Conservation (phyloP, 1,284 basidiomycete genomes). For the Peniophora sp. region DNA sequence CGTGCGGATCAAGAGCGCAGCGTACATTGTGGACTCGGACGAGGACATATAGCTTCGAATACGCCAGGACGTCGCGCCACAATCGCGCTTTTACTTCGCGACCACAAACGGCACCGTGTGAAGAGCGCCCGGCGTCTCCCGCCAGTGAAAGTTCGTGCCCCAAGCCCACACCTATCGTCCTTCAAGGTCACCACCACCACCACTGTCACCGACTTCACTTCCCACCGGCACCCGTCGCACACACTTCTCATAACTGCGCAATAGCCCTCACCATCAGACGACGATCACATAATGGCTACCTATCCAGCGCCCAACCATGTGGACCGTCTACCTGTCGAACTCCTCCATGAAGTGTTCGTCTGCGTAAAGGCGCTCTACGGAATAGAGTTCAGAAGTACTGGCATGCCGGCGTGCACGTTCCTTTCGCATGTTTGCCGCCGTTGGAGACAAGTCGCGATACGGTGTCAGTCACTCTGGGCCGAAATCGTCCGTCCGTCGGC, state of each 20-base stretch:
- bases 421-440: not conserved
- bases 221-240: not conserved
- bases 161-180: no score
- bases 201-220: constrained; percentile 19
- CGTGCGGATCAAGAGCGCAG: not conserved
- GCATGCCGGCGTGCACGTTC: not conserved
- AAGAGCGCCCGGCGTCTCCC: no score
- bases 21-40: not conserved
- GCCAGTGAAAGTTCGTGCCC: no score
- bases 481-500: no score
- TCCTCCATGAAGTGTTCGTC: constrained; percentile 1
- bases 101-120: not conserved
- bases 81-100: no score
- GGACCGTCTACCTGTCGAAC: constrained; percentile 8
- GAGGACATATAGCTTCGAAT: not conserved
- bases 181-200: constrained; percentile 34
- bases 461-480: no score
- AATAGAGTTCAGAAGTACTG: not conserved
- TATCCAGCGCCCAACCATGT: not conserved
- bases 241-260: no score
- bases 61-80: no score
- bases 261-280: no score
- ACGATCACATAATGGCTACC: no score
- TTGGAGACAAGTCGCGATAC: no score
- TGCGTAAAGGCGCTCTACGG: constrained; percentile 10